Conservation (phyloP, 805 yeast species). For the Saccharomycopsis lassenensis region DNA sequence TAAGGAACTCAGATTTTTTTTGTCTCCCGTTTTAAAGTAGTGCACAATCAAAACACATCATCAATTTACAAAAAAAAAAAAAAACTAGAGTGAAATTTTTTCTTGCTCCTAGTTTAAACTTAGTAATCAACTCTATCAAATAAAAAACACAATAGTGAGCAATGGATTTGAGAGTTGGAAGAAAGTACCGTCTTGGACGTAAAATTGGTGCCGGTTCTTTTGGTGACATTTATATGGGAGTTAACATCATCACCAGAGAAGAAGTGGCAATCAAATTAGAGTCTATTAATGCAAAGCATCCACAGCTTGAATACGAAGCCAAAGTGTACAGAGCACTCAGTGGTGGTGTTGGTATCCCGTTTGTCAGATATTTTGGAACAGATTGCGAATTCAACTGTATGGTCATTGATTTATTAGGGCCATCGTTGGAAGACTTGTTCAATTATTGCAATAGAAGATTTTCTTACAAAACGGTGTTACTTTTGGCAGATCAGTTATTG, state of each 20-base stretch:
- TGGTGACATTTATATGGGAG: slow-evolving; percentile 91
- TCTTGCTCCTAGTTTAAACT: too few species aligned
- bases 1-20: too few species aligned
- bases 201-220: slow-evolving; percentile 96
- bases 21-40: too few species aligned
- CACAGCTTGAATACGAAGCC: slow-evolving; percentile 94
- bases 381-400: slow-evolving; percentile 94
- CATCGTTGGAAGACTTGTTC: slow-evolving; percentile 88
- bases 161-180: slow-evolving; percentile 81
- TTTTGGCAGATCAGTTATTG: slow-evolving; percentile 87
- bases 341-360: slow-evolving; percentile 96
- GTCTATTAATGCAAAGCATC: slow-evolving; percentile 83
- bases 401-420: slow-evolving; percentile 94
- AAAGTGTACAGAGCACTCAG: slow-evolving; percentile 87
- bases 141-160: neutral
- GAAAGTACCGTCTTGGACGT: slow-evolving; percentile 87
- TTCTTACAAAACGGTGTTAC: slow-evolving; percentile 83
- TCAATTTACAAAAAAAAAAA: too few species aligned
- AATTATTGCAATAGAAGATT: slow-evolving; percentile 93
- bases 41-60: too few species aligned
- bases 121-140: too few species aligned
- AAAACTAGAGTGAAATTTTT: too few species aligned
- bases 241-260: slow-evolving; percentile 91
- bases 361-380: slow-evolving; percentile 93
- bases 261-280: slow-evolving; percentile 96